Evolutionary conservation across 768 basidiomycete species (phyloP).

Genomic region (Lentinula aciculospora): DNA sequence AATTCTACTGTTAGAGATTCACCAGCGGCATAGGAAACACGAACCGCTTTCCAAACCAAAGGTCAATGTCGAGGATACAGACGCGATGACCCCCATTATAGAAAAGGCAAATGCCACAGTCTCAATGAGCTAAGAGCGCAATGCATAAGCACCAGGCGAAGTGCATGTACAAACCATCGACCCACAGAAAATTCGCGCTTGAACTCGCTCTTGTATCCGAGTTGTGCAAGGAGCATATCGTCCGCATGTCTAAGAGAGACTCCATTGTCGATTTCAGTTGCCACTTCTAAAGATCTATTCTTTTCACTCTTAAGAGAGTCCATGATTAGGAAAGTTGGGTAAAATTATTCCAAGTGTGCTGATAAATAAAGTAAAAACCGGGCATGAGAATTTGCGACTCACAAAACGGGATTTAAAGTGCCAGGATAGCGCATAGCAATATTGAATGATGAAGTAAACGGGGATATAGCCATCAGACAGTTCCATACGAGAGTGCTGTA

Average conservation of each 20-base stretch:
- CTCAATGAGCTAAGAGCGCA: slow-evolving; percentile 41
- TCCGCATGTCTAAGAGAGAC: slow-evolving; percentile 37
- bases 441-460: neutral
- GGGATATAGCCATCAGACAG: neutral
- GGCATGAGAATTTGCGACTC: neutral
- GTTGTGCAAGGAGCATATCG: slow-evolving; percentile 51
- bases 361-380: neutral
- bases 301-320: neutral
- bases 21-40: slow-evolving; percentile 10
- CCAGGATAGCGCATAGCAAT: neutral
- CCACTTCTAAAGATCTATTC: neutral
- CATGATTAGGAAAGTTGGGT: neutral
- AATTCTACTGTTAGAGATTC: neutral
- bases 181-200: slow-evolving; percentile 68
- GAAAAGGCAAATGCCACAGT: slow-evolving; percentile 64
- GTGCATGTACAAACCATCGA: neutral
- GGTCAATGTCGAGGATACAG: slow-evolving; percentile 59
- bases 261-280: neutral
- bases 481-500: neutral
- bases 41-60: slow-evolving; percentile 61
- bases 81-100: slow-evolving; percentile 70
- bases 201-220: slow-evolving; percentile 72
- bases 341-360: neutral
- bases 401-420: neutral
- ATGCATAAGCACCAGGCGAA: neutral